Percentiles rank a stretch among this genome's conserved stretches.
phyloP scores from a whole-genome alignment of 1,284 basidiomycete species.

The Ceratobasidium sp. region DNA sequence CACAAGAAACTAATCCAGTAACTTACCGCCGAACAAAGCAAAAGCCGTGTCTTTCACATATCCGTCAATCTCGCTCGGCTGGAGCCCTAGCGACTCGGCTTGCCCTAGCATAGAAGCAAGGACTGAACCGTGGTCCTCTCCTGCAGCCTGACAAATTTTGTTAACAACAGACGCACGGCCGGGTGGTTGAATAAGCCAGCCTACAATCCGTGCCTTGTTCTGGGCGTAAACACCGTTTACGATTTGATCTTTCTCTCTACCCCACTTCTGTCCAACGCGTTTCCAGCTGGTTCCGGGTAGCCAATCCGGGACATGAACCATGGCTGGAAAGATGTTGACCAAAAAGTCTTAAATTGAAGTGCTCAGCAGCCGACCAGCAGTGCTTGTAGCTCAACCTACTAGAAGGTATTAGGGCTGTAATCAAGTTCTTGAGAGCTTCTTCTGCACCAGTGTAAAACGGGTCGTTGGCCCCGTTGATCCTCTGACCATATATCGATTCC shows the following conservation, averaged over 20 bases:
- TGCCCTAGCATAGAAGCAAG: no score
- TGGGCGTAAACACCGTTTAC: not conserved
- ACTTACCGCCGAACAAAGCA: no score
- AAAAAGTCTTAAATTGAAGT: not conserved
- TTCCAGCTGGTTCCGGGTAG: slow-evolving; percentile 34
- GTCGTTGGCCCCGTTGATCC: not conserved
- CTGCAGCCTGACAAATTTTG: no score
- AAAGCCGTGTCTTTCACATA: no score
- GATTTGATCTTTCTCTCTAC: not conserved
- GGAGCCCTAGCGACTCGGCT: no score
- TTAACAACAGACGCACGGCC: no score
- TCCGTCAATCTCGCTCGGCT: no score
- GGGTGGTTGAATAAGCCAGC: no score
- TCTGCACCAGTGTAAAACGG: not conserved
- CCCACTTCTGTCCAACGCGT: slow-evolving; percentile 1
- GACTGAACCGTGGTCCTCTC: no score
- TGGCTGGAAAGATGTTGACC: slow-evolving; percentile 34
- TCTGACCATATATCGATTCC: not conserved
- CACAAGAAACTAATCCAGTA: no score
- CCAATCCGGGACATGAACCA: slow-evolving; percentile 39
- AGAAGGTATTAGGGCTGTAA: not conserved
- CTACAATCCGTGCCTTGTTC: no score
- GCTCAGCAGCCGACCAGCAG: no score
- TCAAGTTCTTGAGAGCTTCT: not conserved
- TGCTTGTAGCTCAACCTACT: not conserved